Conservation (phyloP, 176 grass and related monocot species). For the Olyra latifolia region DNA sequence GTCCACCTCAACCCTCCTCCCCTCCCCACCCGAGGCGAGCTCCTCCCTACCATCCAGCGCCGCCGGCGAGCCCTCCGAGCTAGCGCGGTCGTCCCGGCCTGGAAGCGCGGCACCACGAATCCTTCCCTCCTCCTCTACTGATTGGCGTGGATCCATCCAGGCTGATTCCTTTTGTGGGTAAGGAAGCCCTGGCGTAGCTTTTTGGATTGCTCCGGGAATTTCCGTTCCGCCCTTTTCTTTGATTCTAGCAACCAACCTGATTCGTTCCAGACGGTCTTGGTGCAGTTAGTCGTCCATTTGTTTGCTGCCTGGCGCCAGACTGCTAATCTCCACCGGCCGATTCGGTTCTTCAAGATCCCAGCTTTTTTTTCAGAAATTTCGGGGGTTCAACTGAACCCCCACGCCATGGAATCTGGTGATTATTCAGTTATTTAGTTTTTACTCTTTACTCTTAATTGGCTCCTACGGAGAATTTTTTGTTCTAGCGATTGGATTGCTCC, state of each 20-base stretch:
- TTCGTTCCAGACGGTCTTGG: neutral
- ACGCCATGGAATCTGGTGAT: conserved; percentile 39
- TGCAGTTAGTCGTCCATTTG: conserved; percentile 8
- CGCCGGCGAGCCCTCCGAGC: neutral
- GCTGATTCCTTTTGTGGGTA: neutral
- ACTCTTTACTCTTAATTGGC: neutral
- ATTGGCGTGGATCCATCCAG: neutral
- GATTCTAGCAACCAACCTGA: neutral
- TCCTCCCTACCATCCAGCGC: neutral
- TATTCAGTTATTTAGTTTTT: neutral
- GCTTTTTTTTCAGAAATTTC: neutral
- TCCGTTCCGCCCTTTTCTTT: neutral
- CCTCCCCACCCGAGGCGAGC: neutral
- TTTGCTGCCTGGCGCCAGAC: neutral
- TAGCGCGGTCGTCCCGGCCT: neutral
- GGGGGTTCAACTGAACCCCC: neutral
- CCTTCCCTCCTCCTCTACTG: neutral
- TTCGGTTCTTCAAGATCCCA: conserved; percentile 8
- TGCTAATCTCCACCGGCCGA: neutral
- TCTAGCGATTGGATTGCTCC: neutral
- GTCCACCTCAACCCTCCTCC: neutral
- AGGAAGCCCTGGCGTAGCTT: neutral
- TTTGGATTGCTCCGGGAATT: neutral
- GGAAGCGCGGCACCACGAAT: neutral
- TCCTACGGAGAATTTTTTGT: neutral